Conservation (phyloP, 768 basidiomycete genomes). For the Amanita pseudoporphyria region DNA sequence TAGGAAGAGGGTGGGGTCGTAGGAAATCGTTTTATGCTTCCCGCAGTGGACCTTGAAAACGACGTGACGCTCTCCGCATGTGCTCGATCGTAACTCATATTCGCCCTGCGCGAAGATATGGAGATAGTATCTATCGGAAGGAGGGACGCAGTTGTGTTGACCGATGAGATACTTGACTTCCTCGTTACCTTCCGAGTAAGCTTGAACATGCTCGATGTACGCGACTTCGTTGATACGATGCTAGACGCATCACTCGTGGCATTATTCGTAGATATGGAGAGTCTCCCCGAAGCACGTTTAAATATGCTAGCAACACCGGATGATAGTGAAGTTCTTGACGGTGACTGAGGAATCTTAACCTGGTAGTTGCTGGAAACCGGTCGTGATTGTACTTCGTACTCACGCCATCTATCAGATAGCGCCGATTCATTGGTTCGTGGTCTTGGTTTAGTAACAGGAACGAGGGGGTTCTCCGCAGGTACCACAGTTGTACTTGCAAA, state of each 20-base stretch:
- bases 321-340: constrained; percentile 43
- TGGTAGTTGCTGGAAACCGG: constrained; percentile 30
- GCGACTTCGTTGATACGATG: constrained; percentile 28
- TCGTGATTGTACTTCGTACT: constrained; percentile 13
- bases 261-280: constrained; percentile 23
- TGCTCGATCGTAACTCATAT: constrained; percentile 17
- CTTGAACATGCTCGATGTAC: constrained; percentile 28
- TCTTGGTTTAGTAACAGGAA: constrained; percentile 37
- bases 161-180: constrained; percentile 39
- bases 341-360: constrained; percentile 33
- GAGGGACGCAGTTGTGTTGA: constrained; percentile 34
- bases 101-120: constrained; percentile 33
- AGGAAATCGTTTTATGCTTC: constrained; percentile 31
- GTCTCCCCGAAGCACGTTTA: constrained; percentile 36
- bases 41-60: constrained; percentile 30
- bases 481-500: constrained; percentile 49
- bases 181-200: constrained; percentile 31
- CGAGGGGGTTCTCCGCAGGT: constrained; percentile 53
- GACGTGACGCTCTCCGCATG: constrained; percentile 19
- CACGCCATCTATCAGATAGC: constrained; percentile 17
- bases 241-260: constrained; percentile 43
- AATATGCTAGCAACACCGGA: constrained; percentile 44
- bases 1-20: constrained; percentile 56
- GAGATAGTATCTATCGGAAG: constrained; percentile 29
- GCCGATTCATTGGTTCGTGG: constrained; percentile 21